Base-by-base conservation (phyloP, 352 stramenopile genomes). In the Blastocystis sp. region DNA sequence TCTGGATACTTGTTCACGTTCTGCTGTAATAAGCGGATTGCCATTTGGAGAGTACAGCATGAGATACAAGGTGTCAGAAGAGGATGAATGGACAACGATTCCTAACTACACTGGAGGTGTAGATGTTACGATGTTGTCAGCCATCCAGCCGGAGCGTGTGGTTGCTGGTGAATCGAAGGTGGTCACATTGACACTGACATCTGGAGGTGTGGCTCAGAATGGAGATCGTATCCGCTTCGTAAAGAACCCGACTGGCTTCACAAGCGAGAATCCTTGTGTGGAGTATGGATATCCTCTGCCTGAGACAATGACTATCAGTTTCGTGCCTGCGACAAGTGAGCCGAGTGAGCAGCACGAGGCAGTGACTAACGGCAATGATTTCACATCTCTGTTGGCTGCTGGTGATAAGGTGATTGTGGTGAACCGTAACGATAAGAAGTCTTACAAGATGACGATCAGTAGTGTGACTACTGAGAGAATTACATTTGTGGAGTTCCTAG, bases 171-270 rank as follows among this genome's bases (percentile, higher is more conserved):
- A 83, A 49, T 11, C 71, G 5, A 7, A 43, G 71, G 4, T 7
- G 1, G 35, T 83, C n/a, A 83, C 71, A 56, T 39, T 83, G 71
- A 83, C 42, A 9, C 49, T 83, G 4, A 29, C 71, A 4, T 67
- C 71, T 52, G 71, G 49, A 32, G 46, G 46, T 32, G 52, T 83
- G 32, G 71, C 71, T 19, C 46, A 83, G 71, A 83, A 29, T 21
- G 71, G 71, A 27, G 71, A 83, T 54, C 71, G 51, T 56, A 83
- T 83, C n/a, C 71, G 71, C n/a, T 83, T 83, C 46, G 71, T 83
- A n/a, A 83, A 83, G 71, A 27, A 29, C 3, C 71, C 71, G 0
- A 32, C 46, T 27, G 71, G 49, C n/a, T 65, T 83, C 46, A 29
- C 49, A 24, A 83, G 71, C 71, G 46, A 46, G 43, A 83, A 83